phyloP scores from a whole-genome alignment of 768 basidiomycete species.

The Lactifluus rugatus region DNA sequence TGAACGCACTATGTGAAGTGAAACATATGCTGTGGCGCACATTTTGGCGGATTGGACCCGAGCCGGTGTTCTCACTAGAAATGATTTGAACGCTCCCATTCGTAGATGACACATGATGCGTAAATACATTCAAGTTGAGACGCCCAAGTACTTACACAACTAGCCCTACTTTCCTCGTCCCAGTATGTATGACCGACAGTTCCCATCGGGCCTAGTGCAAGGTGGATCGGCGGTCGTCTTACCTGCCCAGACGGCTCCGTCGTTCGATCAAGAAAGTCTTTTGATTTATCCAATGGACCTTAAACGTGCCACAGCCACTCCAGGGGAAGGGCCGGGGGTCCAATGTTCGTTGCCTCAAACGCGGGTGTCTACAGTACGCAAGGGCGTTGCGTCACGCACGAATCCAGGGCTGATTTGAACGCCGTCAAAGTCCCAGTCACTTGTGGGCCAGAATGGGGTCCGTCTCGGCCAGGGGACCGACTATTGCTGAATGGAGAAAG shows the following conservation, averaged over 20 bases:
- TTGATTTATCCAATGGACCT: background rate
- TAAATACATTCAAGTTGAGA: background rate
- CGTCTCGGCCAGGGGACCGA: constrained; percentile 3
- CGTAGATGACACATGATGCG: background rate
- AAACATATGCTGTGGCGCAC: background rate
- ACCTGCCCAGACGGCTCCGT: background rate
- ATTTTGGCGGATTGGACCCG: background rate
- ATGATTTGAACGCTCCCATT: background rate
- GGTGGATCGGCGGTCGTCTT: constrained; percentile 8
- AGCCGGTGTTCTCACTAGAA: background rate
- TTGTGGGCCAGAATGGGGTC: background rate
- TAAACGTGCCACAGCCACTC: background rate
- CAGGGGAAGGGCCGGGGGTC: background rate
- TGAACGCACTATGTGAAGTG: background rate
- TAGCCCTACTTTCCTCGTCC: background rate
- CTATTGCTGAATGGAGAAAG: constrained; percentile 14
- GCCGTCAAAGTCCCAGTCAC: background rate
- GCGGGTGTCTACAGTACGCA: background rate
- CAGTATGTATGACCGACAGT: background rate
- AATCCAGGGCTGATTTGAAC: background rate
- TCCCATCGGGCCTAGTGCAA: background rate
- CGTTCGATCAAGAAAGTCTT: background rate
- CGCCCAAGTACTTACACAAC: background rate
- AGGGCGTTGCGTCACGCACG: background rate
- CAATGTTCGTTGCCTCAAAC: background rate